A percentile compares a stretch with the other conserved stretches of the same genome.
Evolutionary conservation across 371 early-diverging fungal genomes (phyloP).

Genomic region (Lichtheimia hyalospora): DNA sequence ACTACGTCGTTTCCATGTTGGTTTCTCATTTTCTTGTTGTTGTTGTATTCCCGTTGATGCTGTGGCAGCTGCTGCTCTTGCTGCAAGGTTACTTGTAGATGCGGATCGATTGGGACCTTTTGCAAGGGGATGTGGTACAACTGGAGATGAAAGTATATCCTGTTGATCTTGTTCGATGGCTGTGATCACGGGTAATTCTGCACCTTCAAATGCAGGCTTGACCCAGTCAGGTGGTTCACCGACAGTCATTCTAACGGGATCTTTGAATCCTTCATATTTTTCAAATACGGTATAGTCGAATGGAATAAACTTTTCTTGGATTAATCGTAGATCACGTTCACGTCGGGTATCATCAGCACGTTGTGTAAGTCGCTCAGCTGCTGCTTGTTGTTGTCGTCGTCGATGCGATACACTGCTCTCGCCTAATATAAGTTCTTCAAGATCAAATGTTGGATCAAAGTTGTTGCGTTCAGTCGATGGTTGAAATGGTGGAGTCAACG

Average conservation of each 20-base stretch:
- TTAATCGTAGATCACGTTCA: conserved; percentile 45
- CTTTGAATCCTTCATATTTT: conserved; percentile 63
- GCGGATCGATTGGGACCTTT: conserved; percentile 31
- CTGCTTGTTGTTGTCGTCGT: conserved; percentile 3
- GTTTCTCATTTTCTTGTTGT: not conserved
- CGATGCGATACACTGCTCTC: conserved; percentile 61
- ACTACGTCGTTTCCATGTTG: conserved; percentile 23
- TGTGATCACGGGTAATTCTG: conserved; percentile 43
- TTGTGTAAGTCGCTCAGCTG: not conserved
- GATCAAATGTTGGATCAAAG: conserved; percentile 93
- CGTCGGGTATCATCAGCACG: conserved; percentile 16
- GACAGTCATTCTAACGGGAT: conserved; percentile 64
- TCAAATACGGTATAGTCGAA: conserved; percentile 71
- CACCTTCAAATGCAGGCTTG: conserved; percentile 59
- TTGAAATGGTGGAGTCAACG: conserved; percentile 56
- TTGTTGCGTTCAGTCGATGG: conserved; percentile 70
- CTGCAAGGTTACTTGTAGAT: conserved; percentile 30
- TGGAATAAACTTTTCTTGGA: conserved; percentile 60
- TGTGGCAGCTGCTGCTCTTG: conserved; percentile 1
- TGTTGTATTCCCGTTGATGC: not conserved
- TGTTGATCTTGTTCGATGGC: conserved; percentile 11
- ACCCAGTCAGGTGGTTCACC: conserved; percentile 76
- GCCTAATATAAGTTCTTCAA: conserved; percentile 90
- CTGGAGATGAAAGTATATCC: conserved; percentile 9
- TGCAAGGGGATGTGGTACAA: not conserved